phyloP scores from a whole-genome alignment of 345 rosid genomes.

The Pseudoturritis turrita region DNA sequence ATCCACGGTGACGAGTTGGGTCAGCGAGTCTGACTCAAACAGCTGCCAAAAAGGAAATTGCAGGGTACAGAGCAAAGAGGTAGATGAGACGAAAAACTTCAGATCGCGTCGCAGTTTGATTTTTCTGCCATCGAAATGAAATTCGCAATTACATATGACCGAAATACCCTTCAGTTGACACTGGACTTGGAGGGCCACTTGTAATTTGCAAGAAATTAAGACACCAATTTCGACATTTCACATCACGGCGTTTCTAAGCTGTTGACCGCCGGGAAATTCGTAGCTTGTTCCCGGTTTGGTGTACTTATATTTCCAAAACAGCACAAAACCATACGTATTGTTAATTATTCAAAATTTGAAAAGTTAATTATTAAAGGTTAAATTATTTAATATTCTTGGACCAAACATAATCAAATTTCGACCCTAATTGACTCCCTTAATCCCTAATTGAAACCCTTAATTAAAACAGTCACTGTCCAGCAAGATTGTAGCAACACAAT shows the following conservation, averaged over 20 bases:
- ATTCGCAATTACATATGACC: not conserved
- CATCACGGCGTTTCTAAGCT: not conserved
- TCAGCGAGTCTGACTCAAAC: slow-evolving; percentile 27
- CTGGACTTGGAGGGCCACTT: not conserved
- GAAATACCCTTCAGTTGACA: slow-evolving; percentile 30
- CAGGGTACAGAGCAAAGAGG: slow-evolving; percentile 19
- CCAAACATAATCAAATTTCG: not conserved
- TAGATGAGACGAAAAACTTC: slow-evolving; percentile 26
- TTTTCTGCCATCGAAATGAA: slow-evolving; percentile 26
- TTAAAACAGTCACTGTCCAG: not conserved
- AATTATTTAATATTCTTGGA: not conserved
- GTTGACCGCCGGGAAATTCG: slow-evolving; percentile 31
- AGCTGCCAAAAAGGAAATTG: not conserved
- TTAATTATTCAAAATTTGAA: not conserved
- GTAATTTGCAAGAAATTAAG: not conserved
- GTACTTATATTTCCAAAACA: not conserved
- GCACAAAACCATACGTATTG: not conserved
- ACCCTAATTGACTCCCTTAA: not conserved
- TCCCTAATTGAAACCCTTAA: not conserved
- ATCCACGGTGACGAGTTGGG: slow-evolving; percentile 17
- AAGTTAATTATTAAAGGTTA: not conserved
- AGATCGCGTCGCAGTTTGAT: slow-evolving; percentile 34
- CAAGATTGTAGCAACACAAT: not conserved
- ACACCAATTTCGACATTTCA: slow-evolving; percentile 3
- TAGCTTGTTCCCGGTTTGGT: slow-evolving; percentile 21